Evolutionary conservation across 1,139 yeast genomes (phyloP), one percentile per base, ranked within the genome.

Genomic region (Petasospora fabianii): DNA sequence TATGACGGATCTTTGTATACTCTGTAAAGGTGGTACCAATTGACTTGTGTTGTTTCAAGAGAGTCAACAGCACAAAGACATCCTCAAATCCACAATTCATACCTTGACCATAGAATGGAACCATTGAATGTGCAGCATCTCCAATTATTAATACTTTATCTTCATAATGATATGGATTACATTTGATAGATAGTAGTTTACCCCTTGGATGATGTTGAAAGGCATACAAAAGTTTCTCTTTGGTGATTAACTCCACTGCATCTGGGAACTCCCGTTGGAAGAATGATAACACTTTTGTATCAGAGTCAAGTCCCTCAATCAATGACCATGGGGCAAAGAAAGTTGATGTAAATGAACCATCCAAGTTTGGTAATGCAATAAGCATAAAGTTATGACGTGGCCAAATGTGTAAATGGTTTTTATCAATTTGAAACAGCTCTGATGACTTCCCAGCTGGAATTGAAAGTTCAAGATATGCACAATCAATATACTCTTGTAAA

Each of bases 81-180:
- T 90, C 97, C 60, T 90, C 97, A 57, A 90, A 84, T 2, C 97
- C 97, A 57, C 96, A 86, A 59, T 90, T 90, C 94, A 90, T 84
- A 3, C 97, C 97, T 60, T 90, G 97, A 7, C 97, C 97, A 55
- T 88, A 90, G 58, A 90, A 90, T 12, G 97, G 97, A 5, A 90
- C 97, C 96, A 88, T 88, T 13, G 94, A 80, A 61, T 90, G 97
- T 0, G 97, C 95, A 1, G 97, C 96, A 60, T 90, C 97, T 4
- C 97, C 97, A 26, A 90, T 66, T 6, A 90, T 65, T 12, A 90
- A 66, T 13, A 81, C 80, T 43, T 75, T 73, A 28, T 82, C 88
- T 30, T 67, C 63, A 24, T 69, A 73, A 54, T 86, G 78, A 61
- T 86, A 88, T 2, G 94, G 90, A 39, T 66, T 66, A 46, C 87